Conservation (phyloP, 768 basidiomycete species). For the Melanogaster broomeanus region DNA sequence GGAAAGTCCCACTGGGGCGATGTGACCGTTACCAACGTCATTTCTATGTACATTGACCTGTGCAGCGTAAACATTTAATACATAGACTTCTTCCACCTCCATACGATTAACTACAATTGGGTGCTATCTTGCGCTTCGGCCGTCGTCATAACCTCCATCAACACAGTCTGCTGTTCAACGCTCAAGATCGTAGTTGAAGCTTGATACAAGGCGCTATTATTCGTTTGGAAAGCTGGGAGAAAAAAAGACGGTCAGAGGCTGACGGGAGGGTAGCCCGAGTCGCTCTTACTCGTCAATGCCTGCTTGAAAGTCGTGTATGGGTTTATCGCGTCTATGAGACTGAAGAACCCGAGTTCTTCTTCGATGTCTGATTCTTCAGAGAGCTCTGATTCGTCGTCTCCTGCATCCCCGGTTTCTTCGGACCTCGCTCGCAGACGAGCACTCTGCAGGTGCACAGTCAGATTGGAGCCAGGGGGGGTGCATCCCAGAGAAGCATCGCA, state of each 20-base stretch:
- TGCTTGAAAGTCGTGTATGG: slow-evolving; percentile 79
- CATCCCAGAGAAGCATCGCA: slow-evolving; percentile 28
- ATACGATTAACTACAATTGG: slow-evolving; percentile 1
- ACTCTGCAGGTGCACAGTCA: slow-evolving; percentile 44
- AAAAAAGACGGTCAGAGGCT: slow-evolving; percentile 4
- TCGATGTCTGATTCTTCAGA: slow-evolving; percentile 63
- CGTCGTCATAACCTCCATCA: slow-evolving; percentile 84
- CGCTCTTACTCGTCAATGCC: slow-evolving; percentile 66
- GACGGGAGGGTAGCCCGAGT: neutral
- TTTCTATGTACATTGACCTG: neutral
- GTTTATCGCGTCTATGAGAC: slow-evolving; percentile 77
- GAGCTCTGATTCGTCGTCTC: slow-evolving; percentile 39
- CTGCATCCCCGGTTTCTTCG: slow-evolving; percentile 35
- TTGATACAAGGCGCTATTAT: slow-evolving; percentile 67
- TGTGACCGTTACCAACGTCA: too few relatives aligned
- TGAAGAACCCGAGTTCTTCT: slow-evolving; percentile 86
- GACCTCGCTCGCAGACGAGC: slow-evolving; percentile 70
- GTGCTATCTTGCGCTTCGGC: slow-evolving; percentile 46
- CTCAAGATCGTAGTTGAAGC: slow-evolving; percentile 69
- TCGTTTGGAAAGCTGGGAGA: slow-evolving; percentile 70
- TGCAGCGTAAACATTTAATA: neutral
- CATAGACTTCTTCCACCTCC: neutral
- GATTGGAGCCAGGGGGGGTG: neutral
- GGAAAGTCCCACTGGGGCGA: too few relatives aligned
- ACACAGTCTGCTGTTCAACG: slow-evolving; percentile 74